phyloP scores from a whole-genome alignment of 805 yeast species.

The Dipodascopsis tothii region DNA sequence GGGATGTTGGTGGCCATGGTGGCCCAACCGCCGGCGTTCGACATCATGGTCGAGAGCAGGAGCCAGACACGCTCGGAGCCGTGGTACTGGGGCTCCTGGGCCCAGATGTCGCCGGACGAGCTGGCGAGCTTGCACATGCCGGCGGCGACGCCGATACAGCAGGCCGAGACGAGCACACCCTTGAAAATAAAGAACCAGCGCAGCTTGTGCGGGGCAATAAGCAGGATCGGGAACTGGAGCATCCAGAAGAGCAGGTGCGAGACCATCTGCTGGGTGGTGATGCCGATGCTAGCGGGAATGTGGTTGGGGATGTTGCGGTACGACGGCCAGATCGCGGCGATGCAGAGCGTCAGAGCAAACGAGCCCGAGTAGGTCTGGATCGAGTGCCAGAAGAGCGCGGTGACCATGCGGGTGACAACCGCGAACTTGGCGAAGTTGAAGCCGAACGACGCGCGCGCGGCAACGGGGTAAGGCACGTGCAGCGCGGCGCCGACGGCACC shows the following conservation, averaged over 20 bases:
- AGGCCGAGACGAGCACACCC: conserved; percentile 16
- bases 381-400: conserved; percentile 23
- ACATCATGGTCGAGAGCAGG: conserved; percentile 23
- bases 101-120: conserved; percentile 16
- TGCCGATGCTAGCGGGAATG: conserved; percentile 18
- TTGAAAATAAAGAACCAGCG: conserved; percentile 19
- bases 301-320: conserved; percentile 19
- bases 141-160: conserved; percentile 21
- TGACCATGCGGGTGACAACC: conserved; percentile 17
- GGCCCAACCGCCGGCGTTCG: conserved; percentile 28
- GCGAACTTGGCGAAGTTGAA: conserved; percentile 20
- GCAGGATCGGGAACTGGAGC: conserved; percentile 19
- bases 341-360: conserved; percentile 17
- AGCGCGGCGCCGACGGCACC: conserved; percentile 75
- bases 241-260: conserved; percentile 20
- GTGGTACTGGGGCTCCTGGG: conserved; percentile 15
- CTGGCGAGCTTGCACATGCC: conserved; percentile 19
- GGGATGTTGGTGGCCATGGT: conserved; percentile 27
- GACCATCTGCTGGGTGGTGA: conserved; percentile 21
- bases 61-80: conserved; percentile 25
- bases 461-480: conserved; percentile 80
- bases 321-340: conserved; percentile 24
- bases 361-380: conserved; percentile 22
- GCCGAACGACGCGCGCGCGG: conserved; percentile 75
- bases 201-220: conserved; percentile 24